Conservation (phyloP, 768 basidiomycete genomes). For the Collybiopsis confluens region DNA sequence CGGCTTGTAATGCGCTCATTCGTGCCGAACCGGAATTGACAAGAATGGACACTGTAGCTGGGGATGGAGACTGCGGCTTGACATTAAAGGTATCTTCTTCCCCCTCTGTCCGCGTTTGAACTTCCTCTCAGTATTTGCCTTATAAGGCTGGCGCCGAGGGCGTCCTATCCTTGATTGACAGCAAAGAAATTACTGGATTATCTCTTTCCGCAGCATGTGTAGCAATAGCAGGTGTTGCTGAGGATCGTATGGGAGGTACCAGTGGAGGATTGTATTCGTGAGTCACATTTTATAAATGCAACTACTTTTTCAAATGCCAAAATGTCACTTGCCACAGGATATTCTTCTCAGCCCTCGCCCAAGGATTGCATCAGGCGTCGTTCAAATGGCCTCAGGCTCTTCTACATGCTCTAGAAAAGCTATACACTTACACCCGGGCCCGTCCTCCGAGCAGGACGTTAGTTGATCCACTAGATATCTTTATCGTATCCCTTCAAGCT, state of each 20-base stretch:
- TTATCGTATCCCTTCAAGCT: slow-evolving; percentile 51
- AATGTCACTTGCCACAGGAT: slow-evolving; percentile 44
- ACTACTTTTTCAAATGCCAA: neutral
- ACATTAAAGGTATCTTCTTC: slow-evolving; percentile 38
- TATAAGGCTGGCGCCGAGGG: slow-evolving; percentile 68
- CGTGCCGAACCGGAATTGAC: slow-evolving; percentile 87
- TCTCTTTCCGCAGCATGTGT: slow-evolving; percentile 66
- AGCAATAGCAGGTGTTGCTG: slow-evolving; percentile 67
- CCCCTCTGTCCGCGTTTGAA: neutral
- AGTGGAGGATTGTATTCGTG: slow-evolving; percentile 90
- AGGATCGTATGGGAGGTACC: slow-evolving; percentile 88
- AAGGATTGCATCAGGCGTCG: slow-evolving; percentile 49
- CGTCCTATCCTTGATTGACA: slow-evolving; percentile 37
- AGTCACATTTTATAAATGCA: slow-evolving; percentile 22
- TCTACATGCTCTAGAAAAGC: slow-evolving; percentile 47
- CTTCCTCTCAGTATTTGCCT: neutral
- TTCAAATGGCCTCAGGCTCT: slow-evolving; percentile 59
- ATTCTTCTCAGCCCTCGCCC: slow-evolving; percentile 85
- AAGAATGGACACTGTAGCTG: slow-evolving; percentile 84
- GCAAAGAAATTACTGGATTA: slow-evolving; percentile 53
- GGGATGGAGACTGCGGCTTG: slow-evolving; percentile 73
- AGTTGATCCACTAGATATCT: slow-evolving; percentile 85
- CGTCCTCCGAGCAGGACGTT: slow-evolving; percentile 88
- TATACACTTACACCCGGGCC: slow-evolving; percentile 85
- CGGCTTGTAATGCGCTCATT: slow-evolving; percentile 63